phyloP scores from a whole-genome alignment of 106 monocot species.

The Dendrobium chrysotoxum region DNA sequence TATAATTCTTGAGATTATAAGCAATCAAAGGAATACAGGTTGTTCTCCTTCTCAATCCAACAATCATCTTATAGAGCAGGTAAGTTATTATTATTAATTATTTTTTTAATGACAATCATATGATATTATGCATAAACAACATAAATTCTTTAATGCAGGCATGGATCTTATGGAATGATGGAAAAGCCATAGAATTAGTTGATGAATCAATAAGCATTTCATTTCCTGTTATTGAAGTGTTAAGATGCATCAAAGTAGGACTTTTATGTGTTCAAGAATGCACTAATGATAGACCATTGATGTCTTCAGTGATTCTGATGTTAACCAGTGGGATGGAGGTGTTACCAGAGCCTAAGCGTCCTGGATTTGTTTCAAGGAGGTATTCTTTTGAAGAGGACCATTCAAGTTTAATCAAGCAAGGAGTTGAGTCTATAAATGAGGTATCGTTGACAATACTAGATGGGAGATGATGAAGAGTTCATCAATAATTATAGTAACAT shows the following conservation, averaged over 20 bases:
- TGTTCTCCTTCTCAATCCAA: background rate
- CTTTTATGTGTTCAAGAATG: slow-evolving; percentile 24
- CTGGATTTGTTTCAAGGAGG: slow-evolving; percentile 18
- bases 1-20: slow-evolving; percentile 40
- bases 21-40: slow-evolving; percentile 32
- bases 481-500: no score
- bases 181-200: slow-evolving; percentile 14
- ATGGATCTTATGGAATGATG: slow-evolving; percentile 18
- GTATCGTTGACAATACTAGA: background rate
- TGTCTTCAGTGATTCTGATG: slow-evolving; percentile 27
- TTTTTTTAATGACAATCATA: slow-evolving; percentile 1
- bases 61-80: slow-evolving; percentile 24
- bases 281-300: slow-evolving; percentile 29
- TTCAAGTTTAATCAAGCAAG: background rate
- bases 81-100: slow-evolving; percentile 12
- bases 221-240: background rate
- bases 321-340: slow-evolving; percentile 5
- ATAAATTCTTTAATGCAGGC: slow-evolving; percentile 4
- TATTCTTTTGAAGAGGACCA: background rate
- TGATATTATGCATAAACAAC: slow-evolving; percentile 3
- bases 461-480: background rate
- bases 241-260: slow-evolving; percentile 33
- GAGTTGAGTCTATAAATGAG: background rate
- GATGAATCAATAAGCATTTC: slow-evolving; percentile 6
- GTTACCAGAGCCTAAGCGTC: slow-evolving; percentile 26